Percentiles rank a stretch among this genome's conserved stretches.
phyloP scores from a whole-genome alignment of 345 rosid genomes.

The Murraya koenigii region DNA sequence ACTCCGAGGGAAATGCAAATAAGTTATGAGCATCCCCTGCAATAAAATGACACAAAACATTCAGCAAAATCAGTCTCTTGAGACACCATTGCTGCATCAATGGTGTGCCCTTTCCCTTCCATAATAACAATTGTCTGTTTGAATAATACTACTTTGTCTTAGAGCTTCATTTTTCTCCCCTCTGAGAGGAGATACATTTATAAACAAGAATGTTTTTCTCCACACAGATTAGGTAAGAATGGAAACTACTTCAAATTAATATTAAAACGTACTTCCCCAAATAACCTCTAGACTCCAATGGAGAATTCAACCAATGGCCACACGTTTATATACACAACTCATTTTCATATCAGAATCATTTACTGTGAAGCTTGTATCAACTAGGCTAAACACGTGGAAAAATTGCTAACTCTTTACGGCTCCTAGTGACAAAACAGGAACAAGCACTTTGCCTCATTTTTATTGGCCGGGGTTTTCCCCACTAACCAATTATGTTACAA shows the following conservation, averaged over 20 bases:
- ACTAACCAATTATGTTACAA: too few relatives aligned
- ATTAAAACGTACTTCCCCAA: background rate
- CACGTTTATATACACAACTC: background rate
- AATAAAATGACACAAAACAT: constrained; percentile 6
- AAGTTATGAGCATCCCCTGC: constrained; percentile 74
- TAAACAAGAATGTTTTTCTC: background rate
- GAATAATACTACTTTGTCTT: background rate
- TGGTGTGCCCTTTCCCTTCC: background rate
- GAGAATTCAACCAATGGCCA: background rate
- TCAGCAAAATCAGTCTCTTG: background rate
- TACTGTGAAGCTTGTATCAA: background rate
- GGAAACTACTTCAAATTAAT: background rate
- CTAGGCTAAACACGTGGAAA: background rate
- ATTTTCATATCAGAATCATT: background rate
- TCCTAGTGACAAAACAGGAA: background rate
- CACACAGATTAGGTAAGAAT: background rate
- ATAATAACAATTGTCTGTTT: background rate
- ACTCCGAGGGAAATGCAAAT: constrained; percentile 93
- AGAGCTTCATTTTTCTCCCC: background rate
- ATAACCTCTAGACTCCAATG: background rate
- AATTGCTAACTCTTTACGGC: background rate
- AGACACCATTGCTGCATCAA: background rate
- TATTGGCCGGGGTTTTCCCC: too few relatives aligned
- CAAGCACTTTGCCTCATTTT: too few relatives aligned
- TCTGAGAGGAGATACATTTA: background rate